phyloP scores from a whole-genome alignment of 352 stramenopile species.

The Albugo candida region DNA sequence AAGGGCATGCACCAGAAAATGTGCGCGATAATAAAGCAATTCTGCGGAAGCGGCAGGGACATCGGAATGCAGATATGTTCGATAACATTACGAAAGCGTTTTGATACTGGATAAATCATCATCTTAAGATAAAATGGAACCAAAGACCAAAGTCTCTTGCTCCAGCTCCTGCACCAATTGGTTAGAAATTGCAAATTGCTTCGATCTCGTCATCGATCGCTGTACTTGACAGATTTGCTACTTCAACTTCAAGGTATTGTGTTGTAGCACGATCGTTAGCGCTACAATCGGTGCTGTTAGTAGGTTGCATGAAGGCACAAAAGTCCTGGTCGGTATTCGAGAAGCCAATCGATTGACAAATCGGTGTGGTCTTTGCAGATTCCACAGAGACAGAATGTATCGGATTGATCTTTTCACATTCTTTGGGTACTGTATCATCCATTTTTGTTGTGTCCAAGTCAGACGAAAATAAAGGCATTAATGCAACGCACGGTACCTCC shows the following conservation, averaged over 20 bases:
- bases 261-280: not conserved
- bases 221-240: not conserved
- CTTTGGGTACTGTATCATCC: no score
- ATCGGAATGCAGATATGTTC: not conserved
- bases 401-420: no score
- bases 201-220: slow-evolving; percentile 17
- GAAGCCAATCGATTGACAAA: not conserved
- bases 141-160: slow-evolving; percentile 20
- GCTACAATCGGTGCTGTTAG: not conserved
- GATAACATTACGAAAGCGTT: no score
- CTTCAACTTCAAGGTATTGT: not conserved
- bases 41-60: not conserved
- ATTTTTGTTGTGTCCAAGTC: no score
- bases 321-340: not conserved
- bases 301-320: not conserved
- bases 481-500: no score
- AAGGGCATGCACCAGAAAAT: slow-evolving; percentile 24
- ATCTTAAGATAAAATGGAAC: not conserved
- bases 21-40: slow-evolving; percentile 21
- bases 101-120: no score
- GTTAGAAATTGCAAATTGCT: slow-evolving; percentile 26
- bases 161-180: slow-evolving; percentile 20
- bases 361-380: not conserved
- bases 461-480: no score
- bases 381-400: no score